Conservation (phyloP, 371 early-diverging fungal species). For the Saksenaea oblongispora region DNA sequence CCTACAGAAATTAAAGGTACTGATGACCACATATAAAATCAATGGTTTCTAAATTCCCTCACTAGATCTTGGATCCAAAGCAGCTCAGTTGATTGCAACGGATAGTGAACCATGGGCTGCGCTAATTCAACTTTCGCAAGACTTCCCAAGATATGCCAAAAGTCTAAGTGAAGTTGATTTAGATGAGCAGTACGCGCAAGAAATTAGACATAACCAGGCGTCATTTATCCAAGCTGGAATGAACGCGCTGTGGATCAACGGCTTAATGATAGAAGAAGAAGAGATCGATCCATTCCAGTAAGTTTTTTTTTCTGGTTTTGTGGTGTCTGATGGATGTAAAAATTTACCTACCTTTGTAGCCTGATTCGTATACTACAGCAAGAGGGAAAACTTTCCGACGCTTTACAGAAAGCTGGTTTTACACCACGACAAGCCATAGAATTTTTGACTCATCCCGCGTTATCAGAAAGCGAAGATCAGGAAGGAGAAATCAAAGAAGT, state of each 20-base stretch:
- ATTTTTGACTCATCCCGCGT: slow-evolving; percentile 55
- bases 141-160: slow-evolving; percentile 87
- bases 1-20: slow-evolving; percentile 59
- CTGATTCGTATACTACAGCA: slow-evolving; percentile 27
- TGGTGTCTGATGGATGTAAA: slow-evolving; percentile 6
- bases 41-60: neutral
- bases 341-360: slow-evolving; percentile 12
- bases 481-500: slow-evolving; percentile 46
- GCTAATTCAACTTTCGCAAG: slow-evolving; percentile 68
- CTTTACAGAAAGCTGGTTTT: slow-evolving; percentile 56
- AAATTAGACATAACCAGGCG: slow-evolving; percentile 39
- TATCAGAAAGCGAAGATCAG: slow-evolving; percentile 18
- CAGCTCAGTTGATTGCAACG: slow-evolving; percentile 66
- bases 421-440: slow-evolving; percentile 63
- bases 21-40: neutral
- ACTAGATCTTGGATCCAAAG: slow-evolving; percentile 63
- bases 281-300: slow-evolving; percentile 72
- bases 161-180: slow-evolving; percentile 53
- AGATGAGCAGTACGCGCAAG: slow-evolving; percentile 25
- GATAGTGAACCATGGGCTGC: slow-evolving; percentile 62
- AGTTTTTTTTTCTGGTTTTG: slow-evolving; percentile 8
- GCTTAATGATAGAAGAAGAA: slow-evolving; percentile 52
- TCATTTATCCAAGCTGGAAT: slow-evolving; percentile 24
- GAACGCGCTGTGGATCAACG: slow-evolving; percentile 71
- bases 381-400: slow-evolving; percentile 35